These are phyloP conservation scores for Chenopodium album DNA, from an alignment of 148 eudicot genomes.

Conservation along the genomic window DNA sequence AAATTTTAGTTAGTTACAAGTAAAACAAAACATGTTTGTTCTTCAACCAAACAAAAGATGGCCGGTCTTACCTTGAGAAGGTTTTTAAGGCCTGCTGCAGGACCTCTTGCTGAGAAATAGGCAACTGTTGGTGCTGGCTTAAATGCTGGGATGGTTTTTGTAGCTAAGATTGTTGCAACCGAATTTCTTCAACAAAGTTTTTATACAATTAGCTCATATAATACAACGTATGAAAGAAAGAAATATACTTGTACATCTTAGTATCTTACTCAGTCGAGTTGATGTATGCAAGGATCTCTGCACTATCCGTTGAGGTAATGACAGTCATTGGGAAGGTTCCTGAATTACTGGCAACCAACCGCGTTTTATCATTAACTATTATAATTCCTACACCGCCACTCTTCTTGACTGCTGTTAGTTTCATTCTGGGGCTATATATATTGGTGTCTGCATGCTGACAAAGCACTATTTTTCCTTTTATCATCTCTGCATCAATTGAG, in stretches of 20 bases:
- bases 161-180: constrained; percentile 50
- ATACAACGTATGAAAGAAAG: not conserved
- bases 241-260: not conserved
- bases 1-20: not conserved
- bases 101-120: constrained; percentile 70
- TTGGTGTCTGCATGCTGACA: constrained; percentile 36
- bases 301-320: constrained; percentile 45
- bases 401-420: constrained; percentile 17
- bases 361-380: constrained; percentile 32
- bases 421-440: constrained; percentile 17
- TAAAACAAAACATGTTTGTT: not conserved
- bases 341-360: constrained; percentile 33
- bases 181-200: constrained; percentile 45
- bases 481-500: constrained; percentile 36
- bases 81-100: constrained; percentile 37
- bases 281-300: constrained; percentile 41
- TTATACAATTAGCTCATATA: not conserved
- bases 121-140: constrained; percentile 70
- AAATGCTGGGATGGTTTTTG: constrained; percentile 29
- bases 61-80: constrained; percentile 48
- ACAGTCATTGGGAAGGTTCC: constrained; percentile 42
- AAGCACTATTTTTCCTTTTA: constrained; percentile 54
- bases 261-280: constrained; percentile 47
- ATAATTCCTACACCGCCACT: constrained; percentile 50
- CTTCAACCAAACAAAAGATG: not conserved